These are phyloP conservation scores for Penicilliopsis zonata DNA, from an alignment of 495 filamentous ascomycete genomes.

Conservation along the genomic window DNA sequence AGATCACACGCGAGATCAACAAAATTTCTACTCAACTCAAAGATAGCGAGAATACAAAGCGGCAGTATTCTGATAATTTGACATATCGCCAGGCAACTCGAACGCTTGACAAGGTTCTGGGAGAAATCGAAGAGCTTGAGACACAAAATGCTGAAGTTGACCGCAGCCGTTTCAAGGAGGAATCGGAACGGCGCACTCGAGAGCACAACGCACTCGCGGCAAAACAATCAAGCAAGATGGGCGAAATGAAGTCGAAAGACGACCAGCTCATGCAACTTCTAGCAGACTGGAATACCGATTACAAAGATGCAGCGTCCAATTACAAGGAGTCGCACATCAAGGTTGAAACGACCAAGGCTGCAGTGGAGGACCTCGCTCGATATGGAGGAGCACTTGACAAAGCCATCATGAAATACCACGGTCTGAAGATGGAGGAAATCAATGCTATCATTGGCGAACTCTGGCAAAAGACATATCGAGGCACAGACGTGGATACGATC, in stretches of 20 bases:
- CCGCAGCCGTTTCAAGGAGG: slow-evolving; percentile 55
- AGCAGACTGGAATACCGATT: slow-evolving; percentile 73
- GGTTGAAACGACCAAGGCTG: slow-evolving; percentile 86
- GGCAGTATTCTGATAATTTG: slow-evolving; percentile 77
- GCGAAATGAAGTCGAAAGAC: slow-evolving; percentile 70
- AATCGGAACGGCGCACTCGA: slow-evolving; percentile 51
- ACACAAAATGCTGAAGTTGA: slow-evolving; percentile 74
- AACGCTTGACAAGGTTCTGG: slow-evolving; percentile 49
- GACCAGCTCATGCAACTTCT: slow-evolving; percentile 56
- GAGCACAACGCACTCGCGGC: slow-evolving; percentile 48
- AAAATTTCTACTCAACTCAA: slow-evolving; percentile 65
- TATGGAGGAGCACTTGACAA: slow-evolving; percentile 76
- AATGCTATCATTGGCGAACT: slow-evolving; percentile 90
- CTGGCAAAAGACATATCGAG: slow-evolving; percentile 94
- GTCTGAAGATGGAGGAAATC: slow-evolving; percentile 96
- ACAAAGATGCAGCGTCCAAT: slow-evolving; percentile 67
- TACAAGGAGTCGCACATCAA: slow-evolving; percentile 85
- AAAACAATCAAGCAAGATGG: slow-evolving; percentile 52
- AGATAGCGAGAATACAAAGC: slow-evolving; percentile 65
- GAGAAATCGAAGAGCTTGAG: slow-evolving; percentile 66
- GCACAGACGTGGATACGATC: slow-evolving; percentile 95
- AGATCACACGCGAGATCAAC: slow-evolving; percentile 58
- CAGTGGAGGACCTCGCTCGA: slow-evolving; percentile 75
- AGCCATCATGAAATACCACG: slow-evolving; percentile 94
- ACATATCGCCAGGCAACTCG: slow-evolving; percentile 63